phyloP scores from a whole-genome alignment of 108 stramenopile species.

The Conticribra guillardii region DNA sequence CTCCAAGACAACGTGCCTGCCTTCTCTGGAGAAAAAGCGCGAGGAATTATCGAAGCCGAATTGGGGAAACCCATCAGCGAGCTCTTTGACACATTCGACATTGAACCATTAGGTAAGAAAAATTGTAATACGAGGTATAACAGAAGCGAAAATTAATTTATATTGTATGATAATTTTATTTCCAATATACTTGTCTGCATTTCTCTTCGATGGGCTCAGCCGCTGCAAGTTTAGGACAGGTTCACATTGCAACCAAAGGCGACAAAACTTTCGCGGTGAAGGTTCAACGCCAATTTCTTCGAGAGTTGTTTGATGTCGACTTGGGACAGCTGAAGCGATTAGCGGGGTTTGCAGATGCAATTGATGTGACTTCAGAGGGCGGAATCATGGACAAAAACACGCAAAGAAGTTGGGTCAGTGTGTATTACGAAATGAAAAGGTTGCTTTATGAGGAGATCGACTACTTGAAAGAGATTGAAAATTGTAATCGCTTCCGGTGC shows the following conservation, averaged over 20 bases:
- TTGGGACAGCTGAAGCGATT: slow-evolving; percentile 88
- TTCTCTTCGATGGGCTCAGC: slow-evolving; percentile 45
- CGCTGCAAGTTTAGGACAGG: slow-evolving; percentile 95
- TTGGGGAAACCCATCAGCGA: slow-evolving; percentile 87
- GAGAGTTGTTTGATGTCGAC: slow-evolving; percentile 95
- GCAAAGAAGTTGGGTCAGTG: slow-evolving; percentile 91
- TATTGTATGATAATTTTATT: too few species aligned
- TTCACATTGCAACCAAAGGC: slow-evolving; percentile 91
- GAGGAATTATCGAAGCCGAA: slow-evolving; percentile 89
- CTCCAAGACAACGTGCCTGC: slow-evolving; percentile 97
- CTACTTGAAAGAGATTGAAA: slow-evolving; percentile 88
- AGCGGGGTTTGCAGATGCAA: slow-evolving; percentile 93
- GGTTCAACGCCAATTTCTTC: slow-evolving; percentile 91
- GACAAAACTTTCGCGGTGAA: slow-evolving; percentile 89
- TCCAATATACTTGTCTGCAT: slow-evolving; percentile 35
- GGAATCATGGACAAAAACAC: slow-evolving; percentile 87
- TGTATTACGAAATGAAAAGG: slow-evolving; percentile 91
- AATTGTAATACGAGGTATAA: not conserved
- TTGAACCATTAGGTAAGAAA: slow-evolving; percentile 58
- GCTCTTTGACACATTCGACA: slow-evolving; percentile 85
- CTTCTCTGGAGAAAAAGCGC: slow-evolving; percentile 89
- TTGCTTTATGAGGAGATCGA: slow-evolving; percentile 98
- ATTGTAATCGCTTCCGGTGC: slow-evolving; percentile 83
- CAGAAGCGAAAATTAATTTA: too few species aligned
- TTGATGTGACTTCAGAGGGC: slow-evolving; percentile 94